Evolutionary conservation across 306 rosid species (phyloP), one percentile per base, ranked within the genome.

Genomic region (Senna tora): DNA sequence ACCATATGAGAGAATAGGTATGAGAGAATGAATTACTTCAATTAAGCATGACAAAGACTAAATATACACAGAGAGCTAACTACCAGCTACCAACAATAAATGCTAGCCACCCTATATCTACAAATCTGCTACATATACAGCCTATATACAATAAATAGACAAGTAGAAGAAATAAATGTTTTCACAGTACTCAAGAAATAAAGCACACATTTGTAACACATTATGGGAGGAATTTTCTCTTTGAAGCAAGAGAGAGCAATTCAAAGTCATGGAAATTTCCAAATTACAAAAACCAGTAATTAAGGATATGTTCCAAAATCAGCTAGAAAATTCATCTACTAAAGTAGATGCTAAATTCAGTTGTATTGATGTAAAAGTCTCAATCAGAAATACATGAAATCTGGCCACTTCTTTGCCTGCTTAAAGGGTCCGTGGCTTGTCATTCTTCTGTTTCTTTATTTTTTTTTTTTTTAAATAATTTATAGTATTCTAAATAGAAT

Each of bases 191-290:
- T n/a, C 9, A 47, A 19, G 36, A 47, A 15, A 47, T 15, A n/a
- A 13, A 47, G 21, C 13, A 1, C 57, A 55, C 50, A 32, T 25
- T 32, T 13, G 34, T 28, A 55, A 72, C 41, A 66, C 57, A 12
- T 41, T 13, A 11, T 28, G 10, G 53, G 5, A 16, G 21, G 13
- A 25, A 39, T 15, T 20, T 50, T 21, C 38, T 53, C 46, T 51
- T 4, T 39, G 51, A 73, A 73, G 41, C 41, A 61, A 34, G 53
- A 62, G 43, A 6, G 47, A 5, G 21, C 28, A 73, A 62, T 61
- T 73, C 45, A 22, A 51, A 74, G 61, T 39, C 34, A 28, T 52
- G 15, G 12, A 21, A 41, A 41, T 6, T 7, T 39, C 21, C 51
- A 42, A 74, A 11, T 71, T 43, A 9, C 33, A 71, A 30, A 28